Base-by-base conservation (phyloP, 495 filamentous ascomycete species). In the Pyrenula massariospora region DNA sequence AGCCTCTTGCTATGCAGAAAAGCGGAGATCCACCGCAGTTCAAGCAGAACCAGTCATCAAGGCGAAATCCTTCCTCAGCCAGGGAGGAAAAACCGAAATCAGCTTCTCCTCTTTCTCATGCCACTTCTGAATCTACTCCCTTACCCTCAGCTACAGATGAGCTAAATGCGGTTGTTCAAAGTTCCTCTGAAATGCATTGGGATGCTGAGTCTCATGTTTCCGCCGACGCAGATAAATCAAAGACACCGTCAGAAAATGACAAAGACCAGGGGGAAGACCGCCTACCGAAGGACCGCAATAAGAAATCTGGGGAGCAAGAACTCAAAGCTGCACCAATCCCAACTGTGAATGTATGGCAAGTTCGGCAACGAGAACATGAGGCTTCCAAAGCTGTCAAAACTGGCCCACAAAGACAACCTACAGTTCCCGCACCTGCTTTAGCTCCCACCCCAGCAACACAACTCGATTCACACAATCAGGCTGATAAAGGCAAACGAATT, bases 261-360 rank as follows among this genome's bases (percentile, higher is more conserved):
- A 77, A 72, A 70, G 65, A 10, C 65, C 70, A 58, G 66, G 70
- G 10, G 57, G 62, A 55, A 59, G 70, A 74, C 24, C 69, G 74
- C 23, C 72, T 67, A 56, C 75, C 77, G 54, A 73, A 74, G 62
- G 75, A 74, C 57, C 70, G 21, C 19, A 52, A 50, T 12, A 58
- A 25, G 5, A 58, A 59, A 19, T 22, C 57, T 21, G 70, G 75
- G 57, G 73, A 74, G 52, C 79, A 81, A 57, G 76, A 84, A 61
- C 75, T 96, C 48, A 86, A 87, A 59, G 89, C 90, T 52, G 92
- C 92, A 52, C 85, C 88, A 25, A 70, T 84, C 48, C 92, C 93
- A 3, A 62, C 80, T 1, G 87, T 96, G 52, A 98, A 98, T 68
- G 66, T 88, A 53, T 98, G 93, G 93, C 75, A 80, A 47, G 79